Conservation (phyloP, 2,329 filamentous ascomycete genomes). For the Leptographium wingfieldii region DNA sequence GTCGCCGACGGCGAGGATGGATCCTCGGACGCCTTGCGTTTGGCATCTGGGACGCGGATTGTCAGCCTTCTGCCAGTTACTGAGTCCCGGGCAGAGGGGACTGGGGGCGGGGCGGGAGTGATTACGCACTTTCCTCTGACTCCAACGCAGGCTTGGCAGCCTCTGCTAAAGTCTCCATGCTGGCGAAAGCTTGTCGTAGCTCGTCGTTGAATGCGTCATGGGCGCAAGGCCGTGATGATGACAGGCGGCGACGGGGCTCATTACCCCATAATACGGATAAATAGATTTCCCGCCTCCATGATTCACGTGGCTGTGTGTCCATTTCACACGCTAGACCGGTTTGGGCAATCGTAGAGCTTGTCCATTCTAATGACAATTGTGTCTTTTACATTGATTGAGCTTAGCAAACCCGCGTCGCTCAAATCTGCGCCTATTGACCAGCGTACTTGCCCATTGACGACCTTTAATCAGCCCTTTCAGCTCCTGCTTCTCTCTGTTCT, state of each 20-base stretch:
- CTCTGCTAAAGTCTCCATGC: not conserved
- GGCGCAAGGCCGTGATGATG: not conserved
- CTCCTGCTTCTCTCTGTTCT: not conserved
- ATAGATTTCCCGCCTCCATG: not conserved
- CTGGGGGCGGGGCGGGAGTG: not conserved
- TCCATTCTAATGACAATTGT: not conserved
- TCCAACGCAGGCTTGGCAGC: not conserved
- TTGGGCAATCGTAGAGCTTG: not conserved
- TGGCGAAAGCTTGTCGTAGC: not conserved
- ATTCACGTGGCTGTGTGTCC: not conserved
- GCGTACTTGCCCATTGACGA: not conserved
- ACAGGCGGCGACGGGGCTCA: not conserved
- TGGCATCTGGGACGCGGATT: constrained; percentile 30
- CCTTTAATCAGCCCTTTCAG: not conserved
- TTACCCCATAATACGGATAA: not conserved
- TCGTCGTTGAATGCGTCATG: not conserved
- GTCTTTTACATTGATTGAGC: not conserved
- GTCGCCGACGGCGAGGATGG: constrained; percentile 45
- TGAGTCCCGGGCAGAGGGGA: not conserved
- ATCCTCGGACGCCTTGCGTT: constrained; percentile 63
- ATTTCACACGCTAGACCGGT: not conserved
- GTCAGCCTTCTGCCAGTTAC: not conserved
- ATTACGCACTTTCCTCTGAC: not conserved
- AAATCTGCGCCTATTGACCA: not conserved
- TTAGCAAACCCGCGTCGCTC: not conserved